Base-by-base conservation (phyloP, 2,329 filamentous ascomycete species). In the Nannizziopsis arthrosporioides region DNA sequence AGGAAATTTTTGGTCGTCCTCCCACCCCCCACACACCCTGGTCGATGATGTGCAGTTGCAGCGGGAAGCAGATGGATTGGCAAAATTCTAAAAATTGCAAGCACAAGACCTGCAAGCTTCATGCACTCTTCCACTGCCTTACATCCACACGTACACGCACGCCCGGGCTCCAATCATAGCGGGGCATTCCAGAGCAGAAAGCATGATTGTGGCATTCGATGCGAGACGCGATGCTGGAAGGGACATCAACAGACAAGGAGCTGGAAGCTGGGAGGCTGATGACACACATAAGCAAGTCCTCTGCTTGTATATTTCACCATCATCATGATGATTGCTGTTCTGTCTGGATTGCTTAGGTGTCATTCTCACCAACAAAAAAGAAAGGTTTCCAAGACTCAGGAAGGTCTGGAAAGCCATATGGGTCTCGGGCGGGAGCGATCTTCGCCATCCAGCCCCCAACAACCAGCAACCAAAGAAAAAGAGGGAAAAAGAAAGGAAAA, bases 401-500 rank as follows among this genome's bases (percentile, higher is more conserved):
- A 38, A 27, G 7, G 22, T 27, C 22, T 40, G 17, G 19, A 36
- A 35, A 39, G 11, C 30, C 30, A 35, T 10, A 47, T 42, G 45
- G 45, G 45, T 42, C 45, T 37, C 45, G 45, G 39, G 30, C 45
- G 45, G 45, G 45, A 47, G 19, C 43, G 44, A 47, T 47, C 44
- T 35, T 46, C 35, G 6, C 22, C 44, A 11, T 15, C 30, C n/a
- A 17, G 17, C 35, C n/a, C 10, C 12, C 32, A 46, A 47, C 11
- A 15, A 36, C 11, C 11, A 36, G 4, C 15, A 39, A 45, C 34
- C 39, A 44, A 45, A 49, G 47, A 43, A 30, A 34, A 37, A 47
- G 37, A 44, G 36, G 42, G 43, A 27, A 47, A 40, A 35, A 18
- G 14, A 30, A 37, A 43, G 59, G 58, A 57, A 55, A 56, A 52